These are phyloP conservation scores for Cordyceps fumosorosea DNA, from an alignment of 2,329 filamentous ascomycete genomes.

Conservation along the genomic window DNA sequence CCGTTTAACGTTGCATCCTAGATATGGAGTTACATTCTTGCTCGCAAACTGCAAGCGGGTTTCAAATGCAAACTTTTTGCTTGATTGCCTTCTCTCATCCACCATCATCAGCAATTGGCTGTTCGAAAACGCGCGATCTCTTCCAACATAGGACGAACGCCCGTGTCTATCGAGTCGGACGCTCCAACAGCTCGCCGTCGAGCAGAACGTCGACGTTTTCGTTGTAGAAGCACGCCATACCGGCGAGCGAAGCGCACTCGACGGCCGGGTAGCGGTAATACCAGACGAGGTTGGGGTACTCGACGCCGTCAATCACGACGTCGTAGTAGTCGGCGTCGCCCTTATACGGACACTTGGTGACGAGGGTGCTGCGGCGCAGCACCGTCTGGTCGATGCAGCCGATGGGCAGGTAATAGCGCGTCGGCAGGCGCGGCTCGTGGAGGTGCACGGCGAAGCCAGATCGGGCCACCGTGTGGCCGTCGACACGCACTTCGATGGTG, in stretches of 20 bases:
- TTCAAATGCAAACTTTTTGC: no score
- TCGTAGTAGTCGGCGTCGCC: slow-evolving; percentile 58
- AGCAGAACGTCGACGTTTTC: slow-evolving; percentile 60
- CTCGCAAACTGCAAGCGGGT: no score
- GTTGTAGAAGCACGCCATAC: slow-evolving; percentile 59
- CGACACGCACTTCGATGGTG: slow-evolving; percentile 41
- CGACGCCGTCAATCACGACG: slow-evolving; percentile 38
- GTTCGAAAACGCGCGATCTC: no score
- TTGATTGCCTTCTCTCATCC: not conserved
- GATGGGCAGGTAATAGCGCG: slow-evolving; percentile 53
- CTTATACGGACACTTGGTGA: slow-evolving; percentile 61
- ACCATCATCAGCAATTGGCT: not conserved
- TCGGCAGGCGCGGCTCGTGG: slow-evolving; percentile 52
- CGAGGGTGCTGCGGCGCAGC: slow-evolving; percentile 43
- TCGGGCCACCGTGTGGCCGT: slow-evolving; percentile 41
- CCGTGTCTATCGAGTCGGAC: slow-evolving; percentile 21
- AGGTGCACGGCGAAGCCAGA: slow-evolving; percentile 44
- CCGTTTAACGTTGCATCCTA: no score
- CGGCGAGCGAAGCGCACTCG: slow-evolving; percentile 50
- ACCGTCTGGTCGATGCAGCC: slow-evolving; percentile 39
- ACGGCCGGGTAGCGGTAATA: slow-evolving; percentile 52
- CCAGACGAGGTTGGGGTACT: slow-evolving; percentile 51
- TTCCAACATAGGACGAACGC: no score
- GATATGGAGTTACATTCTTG: no score
- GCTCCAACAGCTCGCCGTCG: slow-evolving; percentile 37